A percentile compares a stretch with the other conserved stretches of the same genome.
These are phyloP conservation scores for Talaromyces sp. DNA, from an alignment of 2,329 filamentous ascomycete species.

Conservation along the genomic window DNA sequence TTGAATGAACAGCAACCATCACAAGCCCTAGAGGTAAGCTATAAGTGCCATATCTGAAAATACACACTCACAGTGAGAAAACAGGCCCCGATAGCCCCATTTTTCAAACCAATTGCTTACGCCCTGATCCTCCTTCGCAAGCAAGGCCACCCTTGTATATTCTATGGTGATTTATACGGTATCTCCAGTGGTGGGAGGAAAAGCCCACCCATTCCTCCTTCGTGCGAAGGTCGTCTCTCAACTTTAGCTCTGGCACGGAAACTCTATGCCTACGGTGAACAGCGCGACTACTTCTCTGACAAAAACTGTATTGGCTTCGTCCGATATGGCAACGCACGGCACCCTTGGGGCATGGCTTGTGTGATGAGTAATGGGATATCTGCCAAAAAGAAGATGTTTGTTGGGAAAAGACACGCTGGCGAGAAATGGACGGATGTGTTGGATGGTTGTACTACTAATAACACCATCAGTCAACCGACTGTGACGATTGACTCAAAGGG, in stretches of 20 bases:
- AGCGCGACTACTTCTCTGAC: conserved; percentile 59
- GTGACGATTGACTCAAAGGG: conserved; percentile 52
- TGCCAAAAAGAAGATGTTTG: conserved; percentile 55
- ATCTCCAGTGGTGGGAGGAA: conserved; percentile 42
- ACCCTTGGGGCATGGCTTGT: conserved; percentile 50
- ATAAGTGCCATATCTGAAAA: background rate
- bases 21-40: conserved; percentile 52
- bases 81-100: conserved; percentile 56
- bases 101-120: conserved; percentile 69
- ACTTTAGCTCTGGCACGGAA: conserved; percentile 58
- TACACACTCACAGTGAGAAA: background rate
- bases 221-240: conserved; percentile 51
- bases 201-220: conserved; percentile 21
- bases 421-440: conserved; percentile 62
- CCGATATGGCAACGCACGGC: conserved; percentile 46
- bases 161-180: conserved; percentile 67
- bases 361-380: conserved; percentile 51
- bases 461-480: background rate
- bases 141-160: conserved; percentile 61
- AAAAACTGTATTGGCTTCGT: conserved; percentile 57
- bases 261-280: conserved; percentile 62
- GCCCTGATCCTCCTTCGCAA: conserved; percentile 63
- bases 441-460: conserved; percentile 39
- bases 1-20: conserved; percentile 48
- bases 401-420: conserved; percentile 53